Percentiles rank a stretch among this genome's conserved stretches.
phyloP scores from a whole-genome alignment of 2,329 filamentous ascomycete genomes.

The Sporothrix humicola region DNA sequence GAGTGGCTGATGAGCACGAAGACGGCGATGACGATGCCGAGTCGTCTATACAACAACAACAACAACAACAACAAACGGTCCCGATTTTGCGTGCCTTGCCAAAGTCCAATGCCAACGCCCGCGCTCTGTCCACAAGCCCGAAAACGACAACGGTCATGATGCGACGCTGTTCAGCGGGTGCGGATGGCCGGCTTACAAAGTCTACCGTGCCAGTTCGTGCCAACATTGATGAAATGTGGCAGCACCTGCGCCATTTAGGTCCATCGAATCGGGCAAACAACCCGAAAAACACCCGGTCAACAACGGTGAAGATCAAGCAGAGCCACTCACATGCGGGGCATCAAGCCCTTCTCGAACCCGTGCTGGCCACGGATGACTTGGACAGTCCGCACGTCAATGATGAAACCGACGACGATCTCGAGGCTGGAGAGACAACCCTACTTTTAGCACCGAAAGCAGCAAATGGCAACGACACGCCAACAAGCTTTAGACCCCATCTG shows the following conservation, averaged over 20 bases:
- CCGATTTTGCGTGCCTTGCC: slow-evolving; percentile 43
- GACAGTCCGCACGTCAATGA: background rate
- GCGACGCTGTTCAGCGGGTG: slow-evolving; percentile 61
- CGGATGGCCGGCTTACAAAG: slow-evolving; percentile 57
- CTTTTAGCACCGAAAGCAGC: slow-evolving; percentile 50
- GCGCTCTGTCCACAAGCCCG: slow-evolving; percentile 53
- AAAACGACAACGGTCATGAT: slow-evolving; percentile 64
- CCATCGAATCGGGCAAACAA: slow-evolving; percentile 71
- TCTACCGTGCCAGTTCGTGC: slow-evolving; percentile 62
- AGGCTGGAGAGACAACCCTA: slow-evolving; percentile 51
- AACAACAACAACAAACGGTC: slow-evolving; percentile 42
- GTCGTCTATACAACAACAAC: slow-evolving; percentile 36
- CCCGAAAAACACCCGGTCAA: slow-evolving; percentile 65
- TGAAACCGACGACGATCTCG: slow-evolving; percentile 36
- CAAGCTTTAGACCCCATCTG: background rate
- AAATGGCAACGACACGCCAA: background rate
- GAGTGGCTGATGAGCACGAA: slow-evolving; percentile 41
- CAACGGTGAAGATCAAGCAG: slow-evolving; percentile 70
- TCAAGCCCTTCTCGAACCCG: background rate
- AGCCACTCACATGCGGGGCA: slow-evolving; percentile 26
- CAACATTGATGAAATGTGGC: slow-evolving; percentile 66
- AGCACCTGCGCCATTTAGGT: slow-evolving; percentile 68
- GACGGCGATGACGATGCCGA: slow-evolving; percentile 41
- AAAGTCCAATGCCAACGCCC: slow-evolving; percentile 43
- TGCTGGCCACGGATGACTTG: background rate